Percentiles rank a stretch among this genome's conserved stretches.
Conservation (phyloP, 2,329 filamentous ascomycete species). For the Curvularia sp. region DNA sequence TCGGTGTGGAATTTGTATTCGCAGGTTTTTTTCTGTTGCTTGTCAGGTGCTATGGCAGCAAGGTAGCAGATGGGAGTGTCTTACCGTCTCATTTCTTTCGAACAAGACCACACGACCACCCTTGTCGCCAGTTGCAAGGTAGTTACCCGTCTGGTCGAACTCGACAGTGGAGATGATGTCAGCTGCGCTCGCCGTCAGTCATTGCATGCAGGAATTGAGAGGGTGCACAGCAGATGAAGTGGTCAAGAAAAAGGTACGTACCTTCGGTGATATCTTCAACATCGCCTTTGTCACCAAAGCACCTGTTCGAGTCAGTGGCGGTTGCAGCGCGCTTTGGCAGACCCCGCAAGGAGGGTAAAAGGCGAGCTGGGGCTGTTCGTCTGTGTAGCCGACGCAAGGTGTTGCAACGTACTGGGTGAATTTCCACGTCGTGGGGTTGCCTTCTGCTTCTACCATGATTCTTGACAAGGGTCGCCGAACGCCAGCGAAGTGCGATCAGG, state of each 20-base stretch:
- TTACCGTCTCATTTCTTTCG: conserved; percentile 93
- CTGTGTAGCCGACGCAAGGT: not conserved
- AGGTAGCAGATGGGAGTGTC: conserved; percentile 40
- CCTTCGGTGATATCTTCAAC: conserved; percentile 99
- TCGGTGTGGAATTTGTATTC: conserved; percentile 99
- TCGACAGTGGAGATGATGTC: conserved; percentile 93
- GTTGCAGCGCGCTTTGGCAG: conserved; percentile 1
- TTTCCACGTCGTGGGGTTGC: conserved; percentile 97
- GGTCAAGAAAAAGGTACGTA: conserved; percentile 52
- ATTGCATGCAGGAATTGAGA: conserved; percentile 18
- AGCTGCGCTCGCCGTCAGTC: conserved; percentile 58
- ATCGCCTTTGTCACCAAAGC: conserved; percentile 99
- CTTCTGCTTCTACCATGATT: conserved; percentile 96
- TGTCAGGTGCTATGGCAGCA: conserved; percentile 20
- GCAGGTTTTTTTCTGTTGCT: conserved; percentile 93
- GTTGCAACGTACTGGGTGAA: conserved; percentile 86
- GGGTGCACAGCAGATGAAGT: not conserved
- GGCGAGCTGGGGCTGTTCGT: not conserved
- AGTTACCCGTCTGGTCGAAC: conserved; percentile 89
- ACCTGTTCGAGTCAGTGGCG: conserved; percentile 65
- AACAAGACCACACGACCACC: conserved; percentile 85
- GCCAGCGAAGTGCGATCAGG: conserved; percentile 20
- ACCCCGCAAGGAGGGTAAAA: not conserved
- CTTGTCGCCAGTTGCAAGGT: conserved; percentile 89
- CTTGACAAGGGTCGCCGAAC: conserved; percentile 20